These are phyloP conservation scores for Ceratocystis smalleyi DNA, from an alignment of 2,329 filamentous ascomycete species.

Conservation along the genomic window DNA sequence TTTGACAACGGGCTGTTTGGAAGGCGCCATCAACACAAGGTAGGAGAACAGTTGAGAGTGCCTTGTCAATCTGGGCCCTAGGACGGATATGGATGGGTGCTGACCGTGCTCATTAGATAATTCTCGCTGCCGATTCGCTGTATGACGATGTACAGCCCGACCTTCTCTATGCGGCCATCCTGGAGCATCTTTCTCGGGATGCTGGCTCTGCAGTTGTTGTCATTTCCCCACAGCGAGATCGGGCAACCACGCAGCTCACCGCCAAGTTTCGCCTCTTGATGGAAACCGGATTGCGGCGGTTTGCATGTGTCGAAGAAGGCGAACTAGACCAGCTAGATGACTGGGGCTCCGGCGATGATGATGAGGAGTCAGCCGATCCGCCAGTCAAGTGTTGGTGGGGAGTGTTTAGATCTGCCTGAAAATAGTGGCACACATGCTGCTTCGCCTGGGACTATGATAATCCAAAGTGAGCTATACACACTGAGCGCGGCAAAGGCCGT, in stretches of 20 bases:
- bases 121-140: slow-evolving; percentile 73
- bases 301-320: slow-evolving; percentile 43
- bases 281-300: slow-evolving; percentile 30
- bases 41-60: slow-evolving; percentile 19
- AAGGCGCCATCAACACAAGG: slow-evolving; percentile 36
- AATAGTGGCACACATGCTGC: background rate
- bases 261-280: slow-evolving; percentile 48
- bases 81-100: background rate
- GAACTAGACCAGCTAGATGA: slow-evolving; percentile 55
- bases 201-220: slow-evolving; percentile 51
- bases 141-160: slow-evolving; percentile 72
- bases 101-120: slow-evolving; percentile 33
- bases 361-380: slow-evolving; percentile 18
- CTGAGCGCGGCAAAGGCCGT: no score
- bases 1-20: slow-evolving; percentile 32
- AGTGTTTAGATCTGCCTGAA: slow-evolving; percentile 30
- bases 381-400: slow-evolving; percentile 55
- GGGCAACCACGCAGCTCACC: slow-evolving; percentile 47
- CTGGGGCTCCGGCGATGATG: slow-evolving; percentile 44
- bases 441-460: background rate
- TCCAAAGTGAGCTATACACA: no score
- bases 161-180: slow-evolving; percentile 56
- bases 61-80: background rate
- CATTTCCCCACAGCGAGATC: slow-evolving; percentile 66
- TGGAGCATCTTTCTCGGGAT: slow-evolving; percentile 45